Conservation (phyloP, 352 stramenopile species). For the Pythium volutum region DNA sequence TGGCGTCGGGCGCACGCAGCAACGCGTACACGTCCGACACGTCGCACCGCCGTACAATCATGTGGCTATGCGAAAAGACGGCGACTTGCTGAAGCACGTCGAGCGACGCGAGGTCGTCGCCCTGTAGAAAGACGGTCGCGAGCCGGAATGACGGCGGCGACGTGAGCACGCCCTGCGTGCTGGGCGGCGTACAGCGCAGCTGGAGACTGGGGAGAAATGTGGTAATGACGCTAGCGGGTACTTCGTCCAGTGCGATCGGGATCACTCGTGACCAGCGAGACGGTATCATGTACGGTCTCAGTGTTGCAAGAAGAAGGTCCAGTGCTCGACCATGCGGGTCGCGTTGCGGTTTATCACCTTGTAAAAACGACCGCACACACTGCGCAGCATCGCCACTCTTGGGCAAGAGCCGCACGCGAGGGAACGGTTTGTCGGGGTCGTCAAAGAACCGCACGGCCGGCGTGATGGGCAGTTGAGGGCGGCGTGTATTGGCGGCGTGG, state of each 20-base stretch:
- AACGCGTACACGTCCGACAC: not conserved
- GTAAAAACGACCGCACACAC: not conserved
- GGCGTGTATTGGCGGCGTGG: not conserved
- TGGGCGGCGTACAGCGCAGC: not conserved
- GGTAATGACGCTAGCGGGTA: not conserved
- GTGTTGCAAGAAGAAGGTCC: not conserved
- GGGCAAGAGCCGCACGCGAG: not conserved
- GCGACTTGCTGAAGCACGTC: not conserved
- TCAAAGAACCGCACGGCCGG: slow-evolving; percentile 6
- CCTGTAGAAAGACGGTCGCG: not conserved
- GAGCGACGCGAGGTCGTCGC: not conserved
- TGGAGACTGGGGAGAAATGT: not conserved
- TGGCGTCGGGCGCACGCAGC: not conserved
- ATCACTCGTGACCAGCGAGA: not conserved
- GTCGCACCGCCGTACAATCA: not conserved
- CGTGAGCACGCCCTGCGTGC: not conserved
- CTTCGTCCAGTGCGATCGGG: not conserved
- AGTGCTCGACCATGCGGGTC: not conserved
- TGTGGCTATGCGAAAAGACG: not conserved
- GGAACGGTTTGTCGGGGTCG: not conserved
- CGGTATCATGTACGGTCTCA: not conserved
- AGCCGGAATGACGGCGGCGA: not conserved
- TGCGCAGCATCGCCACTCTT: not conserved
- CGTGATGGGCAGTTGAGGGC: not conserved
- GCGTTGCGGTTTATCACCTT: not conserved